These are phyloP conservation scores for Taxawa tesnikishii DNA, from an alignment of 2,329 filamentous ascomycete genomes.

Conservation along the genomic window DNA sequence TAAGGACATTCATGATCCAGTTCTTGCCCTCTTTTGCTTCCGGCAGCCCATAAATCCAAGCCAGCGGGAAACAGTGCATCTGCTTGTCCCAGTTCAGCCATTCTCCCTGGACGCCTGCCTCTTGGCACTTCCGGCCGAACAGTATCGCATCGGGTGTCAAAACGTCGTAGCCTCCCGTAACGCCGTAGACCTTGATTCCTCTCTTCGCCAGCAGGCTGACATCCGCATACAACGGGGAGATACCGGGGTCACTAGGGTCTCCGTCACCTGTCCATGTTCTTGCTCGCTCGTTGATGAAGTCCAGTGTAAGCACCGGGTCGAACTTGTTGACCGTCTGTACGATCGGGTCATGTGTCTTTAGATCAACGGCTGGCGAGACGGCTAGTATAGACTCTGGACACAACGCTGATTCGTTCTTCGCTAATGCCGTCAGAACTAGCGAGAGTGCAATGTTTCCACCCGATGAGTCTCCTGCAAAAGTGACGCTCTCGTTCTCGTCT, in stretches of 20 bases:
- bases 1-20: constrained; percentile 32
- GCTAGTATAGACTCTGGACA: constrained; percentile 27
- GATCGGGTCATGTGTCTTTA: constrained; percentile 32
- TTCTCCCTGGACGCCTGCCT: constrained; percentile 33
- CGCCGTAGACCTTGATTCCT: constrained; percentile 37
- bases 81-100: constrained; percentile 49
- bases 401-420: constrained; percentile 14
- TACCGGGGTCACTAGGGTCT: constrained; percentile 29
- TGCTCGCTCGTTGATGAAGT: constrained; percentile 29
- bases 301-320: constrained; percentile 35
- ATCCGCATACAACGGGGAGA: constrained; percentile 36
- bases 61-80: constrained; percentile 48
- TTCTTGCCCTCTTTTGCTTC: constrained; percentile 35
- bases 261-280: constrained; percentile 28
- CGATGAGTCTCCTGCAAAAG: constrained; percentile 43
- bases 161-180: constrained; percentile 41
- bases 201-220: constrained; percentile 24
- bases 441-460: constrained; percentile 41
- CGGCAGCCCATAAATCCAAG: constrained; percentile 32
- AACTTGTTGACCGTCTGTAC: constrained; percentile 26
- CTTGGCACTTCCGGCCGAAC: constrained; percentile 34
- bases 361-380: constrained; percentile 38
- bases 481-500: constrained; percentile 27
- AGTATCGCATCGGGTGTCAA: constrained; percentile 39
- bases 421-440: constrained; percentile 26